Evolutionary conservation across 1,284 basidiomycete species (phyloP).

Genomic region (Ustilago esculenta): DNA sequence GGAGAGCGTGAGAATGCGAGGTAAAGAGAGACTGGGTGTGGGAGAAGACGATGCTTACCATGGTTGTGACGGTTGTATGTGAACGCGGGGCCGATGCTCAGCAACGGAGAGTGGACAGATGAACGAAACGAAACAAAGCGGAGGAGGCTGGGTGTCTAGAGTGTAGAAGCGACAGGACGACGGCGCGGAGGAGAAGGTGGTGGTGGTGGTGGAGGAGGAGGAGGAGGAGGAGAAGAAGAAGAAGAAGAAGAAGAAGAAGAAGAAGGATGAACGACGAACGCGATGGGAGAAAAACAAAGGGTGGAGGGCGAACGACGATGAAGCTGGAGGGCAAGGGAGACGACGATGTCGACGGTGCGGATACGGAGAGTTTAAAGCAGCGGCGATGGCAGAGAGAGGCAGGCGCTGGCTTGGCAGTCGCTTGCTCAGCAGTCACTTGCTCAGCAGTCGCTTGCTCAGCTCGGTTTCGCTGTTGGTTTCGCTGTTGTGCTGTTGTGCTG

Average conservation of each 20-base stretch:
- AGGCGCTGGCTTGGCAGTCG: conserved; percentile 6
- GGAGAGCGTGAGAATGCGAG: not conserved
- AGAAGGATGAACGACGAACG: conserved; percentile 5
- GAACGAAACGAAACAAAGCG: conserved; percentile 18
- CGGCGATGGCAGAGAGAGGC: conserved; percentile 1
- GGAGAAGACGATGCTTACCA: conserved; percentile 22
- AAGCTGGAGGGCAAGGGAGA: conserved; percentile 10
- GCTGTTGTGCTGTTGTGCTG: too few species aligned
- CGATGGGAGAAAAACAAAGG: not conserved
- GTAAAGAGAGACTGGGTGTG: not conserved
- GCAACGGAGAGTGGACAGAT: conserved; percentile 18
- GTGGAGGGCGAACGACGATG: conserved; percentile 11
- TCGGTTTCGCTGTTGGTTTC: too few species aligned
- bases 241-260: conserved; percentile 1
- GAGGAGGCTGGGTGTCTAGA: conserved; percentile 32
- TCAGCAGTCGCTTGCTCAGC: conserved; percentile 1
- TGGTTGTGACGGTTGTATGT: conserved; percentile 17
- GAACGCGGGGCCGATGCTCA: conserved; percentile 33
- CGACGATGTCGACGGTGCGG: conserved; percentile 9
- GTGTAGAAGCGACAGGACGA: too few species aligned
- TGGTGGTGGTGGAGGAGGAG: too few species aligned
- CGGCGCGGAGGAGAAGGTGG: too few species aligned
- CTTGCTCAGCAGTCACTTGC: not conserved
- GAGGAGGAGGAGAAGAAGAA: conserved; percentile 4
- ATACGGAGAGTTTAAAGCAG: conserved; percentile 28